Evolutionary conservation across 2,329 filamentous ascomycete genomes (phyloP), one percentile per base, ranked within the genome.

Genomic region (Colletotrichum chlorophyti): DNA sequence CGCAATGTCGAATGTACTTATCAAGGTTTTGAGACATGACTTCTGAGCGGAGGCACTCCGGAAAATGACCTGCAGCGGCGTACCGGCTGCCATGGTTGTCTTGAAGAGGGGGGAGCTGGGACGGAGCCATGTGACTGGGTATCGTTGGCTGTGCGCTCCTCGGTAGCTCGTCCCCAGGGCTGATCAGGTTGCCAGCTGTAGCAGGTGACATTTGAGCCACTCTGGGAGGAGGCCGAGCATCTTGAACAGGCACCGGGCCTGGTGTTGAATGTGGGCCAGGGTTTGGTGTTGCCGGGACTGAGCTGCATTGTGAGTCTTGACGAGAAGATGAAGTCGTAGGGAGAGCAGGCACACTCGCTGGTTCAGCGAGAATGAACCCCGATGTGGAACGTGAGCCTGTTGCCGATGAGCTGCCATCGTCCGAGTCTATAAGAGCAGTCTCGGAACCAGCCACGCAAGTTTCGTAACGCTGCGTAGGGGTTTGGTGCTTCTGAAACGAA

Each of bases 21-120:
- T 43, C 35, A 6, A 59, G 43, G 9, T 41, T 29, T 14, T 31
- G 21, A 8, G 50, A 11, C 55, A 59, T 59, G 7, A 14, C 35
- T 19, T 42, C 27, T 6, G 11, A 41, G 19, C 34, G 27, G 7
- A 54, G 24, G 24, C 54, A 47, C 4, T 47, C 29, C 12, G 10
- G 21, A 21, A 19, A 19, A 14, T 24, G 12, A n/a, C 11, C 21
- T 19, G 21, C 7, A 14, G 34, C 19, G 14, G n/a, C 19, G 24
- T 21, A 31, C 24, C 8, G 31, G 11, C 14, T 8, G n/a, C 3
- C 34, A 19, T 38, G 11, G 8, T 41, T 7, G n/a, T 21, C 26
- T 41, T 34, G 34, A 15, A 19, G 9, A 12, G 19, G 26, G 15
- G n/a, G 10, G 17, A 26, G 34, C n/a, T n/a, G n/a, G n/a, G n/a